phyloP scores from a whole-genome alignment of 2,329 filamentous ascomycete genomes.

The Pleurostoma richardsiae region DNA sequence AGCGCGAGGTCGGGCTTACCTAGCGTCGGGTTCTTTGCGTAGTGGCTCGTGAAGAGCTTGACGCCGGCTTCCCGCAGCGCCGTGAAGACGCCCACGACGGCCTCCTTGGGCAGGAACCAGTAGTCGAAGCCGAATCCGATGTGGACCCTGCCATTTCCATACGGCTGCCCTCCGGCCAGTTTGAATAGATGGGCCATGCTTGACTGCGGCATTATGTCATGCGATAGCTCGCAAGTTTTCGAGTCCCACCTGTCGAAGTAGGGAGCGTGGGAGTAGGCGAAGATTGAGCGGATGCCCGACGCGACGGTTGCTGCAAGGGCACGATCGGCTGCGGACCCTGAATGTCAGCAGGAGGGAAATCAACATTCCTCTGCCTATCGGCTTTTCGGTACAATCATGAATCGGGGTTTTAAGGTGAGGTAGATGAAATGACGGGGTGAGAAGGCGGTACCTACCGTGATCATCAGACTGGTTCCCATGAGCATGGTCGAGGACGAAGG shows the following conservation, averaged over 20 bases:
- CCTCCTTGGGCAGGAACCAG: neutral
- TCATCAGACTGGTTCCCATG: neutral
- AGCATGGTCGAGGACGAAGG: conserved; percentile 1
- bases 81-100: neutral
- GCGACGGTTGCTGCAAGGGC: neutral
- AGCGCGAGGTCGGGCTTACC: too few species aligned
- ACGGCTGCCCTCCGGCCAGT: neutral
- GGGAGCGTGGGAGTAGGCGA: neutral
- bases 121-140: conserved; percentile 1
- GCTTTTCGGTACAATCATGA: too few species aligned
- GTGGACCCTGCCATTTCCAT: conserved; percentile 1
- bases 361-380: too few species aligned
- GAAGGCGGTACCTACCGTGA: neutral
- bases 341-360: too few species aligned
- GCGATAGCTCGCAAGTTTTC: neutral
- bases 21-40: neutral
- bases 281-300: neutral
- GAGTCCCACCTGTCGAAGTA: neutral
- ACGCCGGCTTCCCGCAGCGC: neutral
- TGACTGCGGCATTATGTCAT: neutral
- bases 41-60: neutral
- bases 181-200: neutral
- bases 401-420: too few species aligned
- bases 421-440: too few species aligned
- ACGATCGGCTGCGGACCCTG: too few species aligned